These are phyloP conservation scores for Entomortierella parvispora DNA, from an alignment of 192 early-diverging fungal species.

Conservation along the genomic window DNA sequence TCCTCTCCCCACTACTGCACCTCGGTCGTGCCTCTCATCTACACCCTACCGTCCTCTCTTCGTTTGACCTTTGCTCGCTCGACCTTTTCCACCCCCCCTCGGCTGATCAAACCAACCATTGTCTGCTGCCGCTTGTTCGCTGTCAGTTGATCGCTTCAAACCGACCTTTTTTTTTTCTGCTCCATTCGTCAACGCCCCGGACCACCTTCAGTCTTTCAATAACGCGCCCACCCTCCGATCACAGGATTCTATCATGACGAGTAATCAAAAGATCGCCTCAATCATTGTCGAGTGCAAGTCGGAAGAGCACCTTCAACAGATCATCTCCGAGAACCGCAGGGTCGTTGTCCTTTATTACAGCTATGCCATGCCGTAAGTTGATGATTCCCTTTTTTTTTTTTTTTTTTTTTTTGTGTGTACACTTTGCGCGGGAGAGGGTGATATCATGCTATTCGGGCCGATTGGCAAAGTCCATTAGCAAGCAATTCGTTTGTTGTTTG, in stretches of 20 bases:
- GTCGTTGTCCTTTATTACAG: constrained; percentile 43
- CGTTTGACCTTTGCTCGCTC: too few relatives aligned
- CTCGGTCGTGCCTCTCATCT: not conserved
- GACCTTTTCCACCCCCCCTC: too few relatives aligned
- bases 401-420: too few relatives aligned
- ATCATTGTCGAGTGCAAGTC: constrained; percentile 46
- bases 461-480: too few relatives aligned
- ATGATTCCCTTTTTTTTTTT: not conserved
- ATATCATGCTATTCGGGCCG: too few relatives aligned
- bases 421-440: too few relatives aligned
- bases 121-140: too few relatives aligned
- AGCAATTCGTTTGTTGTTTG: too few relatives aligned
- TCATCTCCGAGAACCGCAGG: constrained; percentile 21
- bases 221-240: not conserved
- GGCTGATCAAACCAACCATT: too few relatives aligned
- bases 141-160: too few relatives aligned
- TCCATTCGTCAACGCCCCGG: not conserved
- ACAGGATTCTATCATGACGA: constrained; percentile 22
- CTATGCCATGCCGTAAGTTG: constrained; percentile 52
- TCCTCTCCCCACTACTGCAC: not conserved
- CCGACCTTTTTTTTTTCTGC: too few relatives aligned
- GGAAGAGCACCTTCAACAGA: constrained; percentile 33
- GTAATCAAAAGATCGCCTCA: constrained; percentile 15
- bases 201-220: not conserved
- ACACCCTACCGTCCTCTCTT: not conserved